Base-by-base conservation (phyloP, 2,329 filamentous ascomycete species). In the Fonsecaea nubica region DNA sequence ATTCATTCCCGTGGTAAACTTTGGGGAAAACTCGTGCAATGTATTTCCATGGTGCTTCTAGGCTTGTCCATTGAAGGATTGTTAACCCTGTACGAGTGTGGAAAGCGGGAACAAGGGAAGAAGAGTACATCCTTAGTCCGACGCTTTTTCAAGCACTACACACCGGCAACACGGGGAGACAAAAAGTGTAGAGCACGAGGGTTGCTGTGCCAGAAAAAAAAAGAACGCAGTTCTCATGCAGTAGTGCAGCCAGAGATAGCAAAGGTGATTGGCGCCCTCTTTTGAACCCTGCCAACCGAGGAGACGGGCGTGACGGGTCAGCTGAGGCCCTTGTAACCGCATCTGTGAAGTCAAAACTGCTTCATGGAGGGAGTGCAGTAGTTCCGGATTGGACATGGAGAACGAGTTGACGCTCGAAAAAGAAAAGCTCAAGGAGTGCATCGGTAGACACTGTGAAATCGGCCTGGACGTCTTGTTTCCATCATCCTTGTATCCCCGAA, bases 211-310 rank as follows among this genome's bases (percentile, higher is more conserved):
- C 45, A 55, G 52, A 55, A 55, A 33, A 38, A 15, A 58, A 38
- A 15, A 58, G 33, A 4, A 36, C 36, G 33, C 15, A 21, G 38
- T 38, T 48, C 40, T 58, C 38, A 30, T 48, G 63, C 67, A 69
- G 67, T 69, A 69, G 66, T 56, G 63, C 57, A 42, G 60, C 56
- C 60, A 56, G 33, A 42, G 57, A 15, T 53, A 15, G 18, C 21
- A 18, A 33, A 53, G 40, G 7, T 70, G 68, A 70, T 68, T 66
- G 65, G 63, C 68, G 65, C 68, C 65, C 68, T 68, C 68, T 58
- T 64, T 66, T 58, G 25, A 48, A 45, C 35, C 33, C 38, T 56
- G 25, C 38, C 25, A 45, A 56, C 65, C 54, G 53, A 65, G 38
- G 50, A 42, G 56, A 55, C 36, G 65, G 65, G 68, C 25, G 25